A percentile compares a stretch with the other conserved stretches of the same genome.
Conservation (phyloP, 768 basidiomycete species). For the Pisolithus tinctorius region DNA sequence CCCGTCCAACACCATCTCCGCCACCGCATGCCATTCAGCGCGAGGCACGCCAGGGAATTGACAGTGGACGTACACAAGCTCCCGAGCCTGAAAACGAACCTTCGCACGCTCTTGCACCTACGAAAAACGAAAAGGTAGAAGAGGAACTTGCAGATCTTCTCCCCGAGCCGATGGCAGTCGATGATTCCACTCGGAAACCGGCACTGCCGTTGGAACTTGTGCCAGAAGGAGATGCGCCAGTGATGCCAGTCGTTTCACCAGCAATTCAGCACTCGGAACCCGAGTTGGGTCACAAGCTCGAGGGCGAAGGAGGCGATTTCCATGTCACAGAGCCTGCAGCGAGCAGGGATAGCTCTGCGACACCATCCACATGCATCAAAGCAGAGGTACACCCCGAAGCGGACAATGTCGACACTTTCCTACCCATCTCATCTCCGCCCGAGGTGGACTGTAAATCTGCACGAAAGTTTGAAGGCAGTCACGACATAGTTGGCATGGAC, state of each 20-base stretch:
- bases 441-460: conserved; percentile 2
- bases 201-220: neutral
- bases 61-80: too few relatives aligned
- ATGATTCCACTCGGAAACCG: neutral
- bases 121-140: neutral
- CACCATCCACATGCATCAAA: neutral
- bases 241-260: neutral
- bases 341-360: neutral
- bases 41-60: too few relatives aligned
- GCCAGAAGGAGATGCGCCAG: neutral
- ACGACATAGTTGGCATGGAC: conserved; percentile 1
- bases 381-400: neutral
- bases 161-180: neutral
- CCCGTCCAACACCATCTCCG: neutral
- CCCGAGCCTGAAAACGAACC: too few relatives aligned
- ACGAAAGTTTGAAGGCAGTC: conserved; percentile 2
- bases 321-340: conserved; percentile 8
- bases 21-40: neutral
- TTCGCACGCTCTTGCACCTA: neutral
- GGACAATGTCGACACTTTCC: neutral
- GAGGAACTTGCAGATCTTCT: neutral
- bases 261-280: neutral
- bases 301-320: neutral
- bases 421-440: conserved; percentile 8
- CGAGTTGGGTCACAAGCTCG: conserved; percentile 5